A percentile compares a stretch with the other conserved stretches of the same genome.
phyloP scores from a whole-genome alignment of 1,139 yeast genomes.

The Hansenula sp. region DNA sequence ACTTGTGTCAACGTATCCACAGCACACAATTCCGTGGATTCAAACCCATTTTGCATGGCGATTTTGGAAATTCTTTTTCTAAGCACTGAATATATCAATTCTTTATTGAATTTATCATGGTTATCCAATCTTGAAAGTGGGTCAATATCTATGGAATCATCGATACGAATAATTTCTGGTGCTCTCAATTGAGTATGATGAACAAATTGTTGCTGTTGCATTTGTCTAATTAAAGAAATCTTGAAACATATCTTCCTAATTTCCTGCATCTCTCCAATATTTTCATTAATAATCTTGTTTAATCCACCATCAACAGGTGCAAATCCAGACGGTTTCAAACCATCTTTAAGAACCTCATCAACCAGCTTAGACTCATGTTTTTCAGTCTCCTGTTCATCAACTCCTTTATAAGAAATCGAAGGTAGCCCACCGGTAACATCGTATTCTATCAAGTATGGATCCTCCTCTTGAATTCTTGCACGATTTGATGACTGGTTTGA shows the following conservation, averaged over 20 bases:
- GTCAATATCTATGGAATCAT: conserved; percentile 68
- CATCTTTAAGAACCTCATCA: conserved; percentile 29
- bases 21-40: conserved; percentile 75
- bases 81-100: conserved; percentile 63
- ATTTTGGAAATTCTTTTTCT: conserved; percentile 71
- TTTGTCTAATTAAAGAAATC: conserved; percentile 81
- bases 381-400: conserved; percentile 44
- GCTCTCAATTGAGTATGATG: conserved; percentile 73
- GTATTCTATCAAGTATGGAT: conserved; percentile 67
- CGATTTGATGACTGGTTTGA: conserved; percentile 26
- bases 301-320: conserved; percentile 50
- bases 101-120: conserved; percentile 51
- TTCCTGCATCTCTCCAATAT: conserved; percentile 79
- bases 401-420: conserved; percentile 51
- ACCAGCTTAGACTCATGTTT: conserved; percentile 46
- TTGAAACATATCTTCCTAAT: conserved; percentile 86
- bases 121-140: conserved; percentile 64
- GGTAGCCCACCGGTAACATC: conserved; percentile 84
- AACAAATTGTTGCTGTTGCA: conserved; percentile 74
- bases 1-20: conserved; percentile 77
- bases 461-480: conserved; percentile 22
- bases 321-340: conserved; percentile 36
- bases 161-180: conserved; percentile 59
- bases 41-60: conserved; percentile 93
- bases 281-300: conserved; percentile 55